Evolutionary conservation across 2,329 filamentous ascomycete genomes (phyloP).

Genomic region (Annulohypoxylon truncatum): DNA sequence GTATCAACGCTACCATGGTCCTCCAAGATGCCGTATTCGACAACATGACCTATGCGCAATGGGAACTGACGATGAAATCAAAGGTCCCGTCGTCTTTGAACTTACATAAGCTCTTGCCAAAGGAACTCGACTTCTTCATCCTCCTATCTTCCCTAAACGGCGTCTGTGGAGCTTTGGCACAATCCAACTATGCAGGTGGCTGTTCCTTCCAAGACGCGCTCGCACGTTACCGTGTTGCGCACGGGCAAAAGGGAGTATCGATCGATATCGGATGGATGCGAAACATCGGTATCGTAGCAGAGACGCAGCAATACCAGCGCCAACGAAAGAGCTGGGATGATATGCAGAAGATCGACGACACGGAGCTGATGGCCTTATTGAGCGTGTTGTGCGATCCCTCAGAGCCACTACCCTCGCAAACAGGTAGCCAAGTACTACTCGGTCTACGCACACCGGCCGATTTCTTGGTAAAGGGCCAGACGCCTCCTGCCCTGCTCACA

Average conservation of each 20-base stretch:
- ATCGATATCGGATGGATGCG: constrained; percentile 47
- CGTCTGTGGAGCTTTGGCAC: constrained; percentile 40
- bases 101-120: constrained; percentile 41
- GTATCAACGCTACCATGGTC: constrained; percentile 59
- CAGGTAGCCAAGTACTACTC: constrained; percentile 34
- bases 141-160: constrained; percentile 46
- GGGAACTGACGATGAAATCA: constrained; percentile 43
- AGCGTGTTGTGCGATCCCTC: constrained; percentile 41
- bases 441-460: constrained; percentile 35
- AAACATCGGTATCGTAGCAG: constrained; percentile 45
- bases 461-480: constrained; percentile 24
- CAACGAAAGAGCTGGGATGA: constrained; percentile 31
- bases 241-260: constrained; percentile 41
- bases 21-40: constrained; percentile 48
- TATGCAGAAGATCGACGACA: constrained; percentile 41
- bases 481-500: constrained; percentile 12
- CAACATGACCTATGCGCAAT: constrained; percentile 46
- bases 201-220: constrained; percentile 46
- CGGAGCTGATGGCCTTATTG: constrained; percentile 44
- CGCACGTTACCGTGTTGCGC: constrained; percentile 38
- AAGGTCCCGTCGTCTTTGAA: constrained; percentile 42
- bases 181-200: constrained; percentile 46
- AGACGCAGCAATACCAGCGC: constrained; percentile 37
- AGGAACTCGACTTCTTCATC: constrained; percentile 46
- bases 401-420: constrained; percentile 6